Evolutionary conservation across 2,329 filamentous ascomycete genomes (phyloP).

Genomic region (Malbranchea cinnamomea): DNA sequence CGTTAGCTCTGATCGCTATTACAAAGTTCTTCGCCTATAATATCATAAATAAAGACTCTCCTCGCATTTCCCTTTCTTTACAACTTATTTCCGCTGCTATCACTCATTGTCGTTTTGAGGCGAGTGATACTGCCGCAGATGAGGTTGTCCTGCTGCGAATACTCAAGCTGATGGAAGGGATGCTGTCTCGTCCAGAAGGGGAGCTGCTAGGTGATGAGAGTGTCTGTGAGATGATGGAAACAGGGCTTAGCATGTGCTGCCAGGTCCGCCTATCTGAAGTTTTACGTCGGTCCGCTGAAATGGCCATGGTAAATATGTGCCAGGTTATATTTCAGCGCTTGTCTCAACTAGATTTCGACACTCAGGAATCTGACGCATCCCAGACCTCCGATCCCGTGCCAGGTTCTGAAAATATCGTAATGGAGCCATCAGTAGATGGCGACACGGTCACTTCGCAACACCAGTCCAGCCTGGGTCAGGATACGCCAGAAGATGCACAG

Average conservation of each 20-base stretch:
- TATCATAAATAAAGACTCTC: constrained; percentile 69
- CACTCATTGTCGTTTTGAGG: constrained; percentile 94
- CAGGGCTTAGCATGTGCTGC: constrained; percentile 91
- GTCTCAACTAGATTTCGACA: constrained; percentile 69
- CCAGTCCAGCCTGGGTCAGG: constrained; percentile 24
- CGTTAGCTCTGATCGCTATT: constrained; percentile 79
- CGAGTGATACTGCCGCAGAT: constrained; percentile 84
- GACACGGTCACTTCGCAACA: constrained; percentile 43
- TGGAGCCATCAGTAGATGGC: constrained; percentile 62
- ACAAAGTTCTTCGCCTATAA: constrained; percentile 96
- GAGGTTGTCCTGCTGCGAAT: constrained; percentile 93
- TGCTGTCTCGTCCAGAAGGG: constrained; percentile 86
- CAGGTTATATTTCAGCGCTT: constrained; percentile 93
- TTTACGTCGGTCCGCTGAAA: constrained; percentile 78
- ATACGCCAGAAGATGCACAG: constrained; percentile 18
- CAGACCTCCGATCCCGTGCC: constrained; percentile 46
- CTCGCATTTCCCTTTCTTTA: constrained; percentile 83
- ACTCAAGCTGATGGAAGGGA: constrained; percentile 92
- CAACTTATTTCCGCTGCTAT: constrained; percentile 87
- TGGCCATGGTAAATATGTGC: constrained; percentile 97
- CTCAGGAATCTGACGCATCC: constrained; percentile 49
- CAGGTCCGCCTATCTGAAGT: constrained; percentile 84
- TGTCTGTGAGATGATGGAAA: constrained; percentile 99
- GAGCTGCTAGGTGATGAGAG: constrained; percentile 94
- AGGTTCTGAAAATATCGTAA: constrained; percentile 63